Percentiles rank a stretch among this genome's conserved stretches.
Conservation (phyloP, 441 rosid genomes). For the Melastoma candidum region DNA sequence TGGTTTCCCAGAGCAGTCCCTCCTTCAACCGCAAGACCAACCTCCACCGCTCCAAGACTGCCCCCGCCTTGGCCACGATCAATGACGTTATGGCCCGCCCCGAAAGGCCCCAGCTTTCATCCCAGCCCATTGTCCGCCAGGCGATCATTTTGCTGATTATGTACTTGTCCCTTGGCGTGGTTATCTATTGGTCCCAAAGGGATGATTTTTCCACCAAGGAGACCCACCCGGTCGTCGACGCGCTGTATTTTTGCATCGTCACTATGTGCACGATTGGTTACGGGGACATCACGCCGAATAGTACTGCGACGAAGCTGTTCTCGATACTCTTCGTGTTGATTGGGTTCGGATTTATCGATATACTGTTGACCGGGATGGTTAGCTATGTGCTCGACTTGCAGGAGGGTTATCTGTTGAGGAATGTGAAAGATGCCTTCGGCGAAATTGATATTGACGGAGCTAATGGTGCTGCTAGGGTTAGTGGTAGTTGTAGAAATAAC, state of each 20-base stretch:
- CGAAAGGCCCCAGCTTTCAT: conserved; percentile 4
- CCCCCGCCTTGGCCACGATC: conserved; percentile 9
- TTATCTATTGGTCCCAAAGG: conserved; percentile 8
- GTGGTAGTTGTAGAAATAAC: no score
- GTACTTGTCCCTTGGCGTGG: conserved; percentile 10
- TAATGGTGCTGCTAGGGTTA: no score
- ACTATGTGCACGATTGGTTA: conserved; percentile 19
- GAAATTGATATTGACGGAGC: neutral
- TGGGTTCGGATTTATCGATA: conserved; percentile 14
- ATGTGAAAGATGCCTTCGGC: conserved; percentile 3
- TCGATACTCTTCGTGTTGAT: conserved; percentile 11
- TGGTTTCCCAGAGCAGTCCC: no score
- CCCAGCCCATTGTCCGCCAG: conserved; percentile 7
- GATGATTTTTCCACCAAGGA: conserved; percentile 4
- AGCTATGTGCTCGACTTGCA: conserved; percentile 16
- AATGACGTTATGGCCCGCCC: conserved; percentile 5
- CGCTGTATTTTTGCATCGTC: conserved; percentile 15
- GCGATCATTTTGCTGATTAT: conserved; percentile 3
- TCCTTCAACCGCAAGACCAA: neutral
- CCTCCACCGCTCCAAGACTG: conserved; percentile 13
- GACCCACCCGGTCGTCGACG: conserved; percentile 14
- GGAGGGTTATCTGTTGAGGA: conserved; percentile 13
- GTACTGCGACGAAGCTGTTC: conserved; percentile 13
- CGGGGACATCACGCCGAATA: conserved; percentile 13
- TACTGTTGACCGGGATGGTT: conserved; percentile 16